Conservation (phyloP, 2,329 filamentous ascomycete species). For the Cladosporium sp. region DNA sequence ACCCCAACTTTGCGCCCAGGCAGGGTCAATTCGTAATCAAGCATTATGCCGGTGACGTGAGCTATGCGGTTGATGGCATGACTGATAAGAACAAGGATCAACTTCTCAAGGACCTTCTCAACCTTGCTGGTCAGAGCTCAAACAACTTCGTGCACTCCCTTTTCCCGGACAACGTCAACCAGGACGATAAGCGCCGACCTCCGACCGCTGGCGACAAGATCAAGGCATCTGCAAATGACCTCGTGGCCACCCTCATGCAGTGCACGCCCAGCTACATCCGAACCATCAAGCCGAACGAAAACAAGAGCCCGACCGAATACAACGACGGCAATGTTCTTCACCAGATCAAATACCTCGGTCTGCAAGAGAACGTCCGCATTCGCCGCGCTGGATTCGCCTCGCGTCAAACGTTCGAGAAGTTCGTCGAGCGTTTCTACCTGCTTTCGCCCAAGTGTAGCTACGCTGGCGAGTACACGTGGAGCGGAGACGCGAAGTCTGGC, state of each 20-base stretch:
- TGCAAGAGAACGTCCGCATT: conserved; percentile 99
- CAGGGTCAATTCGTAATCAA: conserved; percentile 98
- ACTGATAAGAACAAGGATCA: conserved; percentile 99
- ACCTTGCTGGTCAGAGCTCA: conserved; percentile 75
- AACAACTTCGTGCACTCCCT: conserved; percentile 83
- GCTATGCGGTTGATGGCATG: conserved; percentile 91
- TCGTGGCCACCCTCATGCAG: conserved; percentile 95
- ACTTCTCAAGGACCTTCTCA: conserved; percentile 87
- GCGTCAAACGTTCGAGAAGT: conserved; percentile 95
- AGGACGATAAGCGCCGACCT: conserved; percentile 90
- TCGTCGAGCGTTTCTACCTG: conserved; percentile 94
- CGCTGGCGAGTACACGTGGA: conserved; percentile 96
- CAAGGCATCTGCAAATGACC: conserved; percentile 86
- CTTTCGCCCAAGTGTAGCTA: conserved; percentile 93
- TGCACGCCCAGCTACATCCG: conserved; percentile 96
- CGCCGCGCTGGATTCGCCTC: conserved; percentile 95
- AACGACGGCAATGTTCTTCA: conserved; percentile 89
- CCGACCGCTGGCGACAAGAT: conserved; percentile 97
- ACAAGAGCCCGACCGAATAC: conserved; percentile 93
- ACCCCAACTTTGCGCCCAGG: conserved; percentile 84
- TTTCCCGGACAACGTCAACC: conserved; percentile 90
- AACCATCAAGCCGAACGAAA: conserved; percentile 99
- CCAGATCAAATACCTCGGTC: conserved; percentile 97
- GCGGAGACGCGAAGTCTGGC: conserved; percentile 79
- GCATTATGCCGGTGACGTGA: conserved; percentile 96